These are phyloP conservation scores for Boletus pseudo-olivaceus DNA, from an alignment of 768 basidiomycete species.

Conservation along the genomic window DNA sequence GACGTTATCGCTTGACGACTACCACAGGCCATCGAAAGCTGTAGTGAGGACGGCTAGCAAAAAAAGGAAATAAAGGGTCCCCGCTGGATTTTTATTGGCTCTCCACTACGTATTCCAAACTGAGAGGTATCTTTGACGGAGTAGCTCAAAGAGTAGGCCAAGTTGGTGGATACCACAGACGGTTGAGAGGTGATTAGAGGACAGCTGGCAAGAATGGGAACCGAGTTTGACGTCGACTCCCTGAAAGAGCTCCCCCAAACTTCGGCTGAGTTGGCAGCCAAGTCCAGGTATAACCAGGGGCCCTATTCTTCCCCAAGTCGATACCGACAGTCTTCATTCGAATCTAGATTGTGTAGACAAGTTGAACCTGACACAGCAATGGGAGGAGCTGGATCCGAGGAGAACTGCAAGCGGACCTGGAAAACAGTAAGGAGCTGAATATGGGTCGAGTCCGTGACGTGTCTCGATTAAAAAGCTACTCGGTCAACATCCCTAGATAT, in stretches of 20 bases:
- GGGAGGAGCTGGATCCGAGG: background rate
- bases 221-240: background rate
- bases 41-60: background rate
- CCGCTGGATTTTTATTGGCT: background rate
- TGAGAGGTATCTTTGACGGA: no score
- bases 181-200: no score
- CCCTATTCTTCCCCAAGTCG: background rate
- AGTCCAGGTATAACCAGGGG: background rate
- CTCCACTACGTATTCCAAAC: no score
- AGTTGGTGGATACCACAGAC: no score
- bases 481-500: background rate
- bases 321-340: slow-evolving; percentile 2
- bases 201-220: background rate
- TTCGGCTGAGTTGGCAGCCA: background rate
- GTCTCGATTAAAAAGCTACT: slow-evolving; percentile 7
- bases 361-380: slow-evolving; percentile 13
- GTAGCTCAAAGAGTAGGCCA: no score
- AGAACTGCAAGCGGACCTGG: slow-evolving; percentile 10
- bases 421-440: background rate
- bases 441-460: slow-evolving; percentile 4
- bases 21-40: background rate
- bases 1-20: background rate
- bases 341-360: slow-evolving; percentile 6
- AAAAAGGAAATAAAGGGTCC: background rate
- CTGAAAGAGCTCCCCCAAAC: background rate